phyloP scores from a whole-genome alignment of 371 early-diverging fungal species.

The Globomyces sp. region DNA sequence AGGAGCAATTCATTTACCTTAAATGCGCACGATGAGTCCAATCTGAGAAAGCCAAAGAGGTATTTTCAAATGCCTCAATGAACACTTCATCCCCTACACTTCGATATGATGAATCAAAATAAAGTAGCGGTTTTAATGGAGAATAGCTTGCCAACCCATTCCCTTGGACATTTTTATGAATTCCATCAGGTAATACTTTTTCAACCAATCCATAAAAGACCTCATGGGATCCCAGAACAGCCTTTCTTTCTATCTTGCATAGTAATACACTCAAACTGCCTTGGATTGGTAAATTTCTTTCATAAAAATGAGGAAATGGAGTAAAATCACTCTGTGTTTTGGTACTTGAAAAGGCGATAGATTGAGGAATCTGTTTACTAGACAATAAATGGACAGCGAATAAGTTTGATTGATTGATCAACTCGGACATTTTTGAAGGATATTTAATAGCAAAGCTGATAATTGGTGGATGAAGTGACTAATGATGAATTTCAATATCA shows the following conservation, averaged over 20 bases:
- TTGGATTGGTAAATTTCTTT: conserved; percentile 53
- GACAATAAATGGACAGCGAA: conserved; percentile 65
- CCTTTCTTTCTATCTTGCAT: conserved; percentile 51
- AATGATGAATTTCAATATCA: too few species aligned
- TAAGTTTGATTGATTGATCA: conserved; percentile 53
- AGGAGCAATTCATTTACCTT: conserved; percentile 19
- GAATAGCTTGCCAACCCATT: conserved; percentile 29
- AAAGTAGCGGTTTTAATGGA: conserved; percentile 56
- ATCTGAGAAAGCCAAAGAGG: conserved; percentile 39
- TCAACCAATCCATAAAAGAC: conserved; percentile 63
- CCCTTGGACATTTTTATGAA: conserved; percentile 33
- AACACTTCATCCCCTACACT: conserved; percentile 47
- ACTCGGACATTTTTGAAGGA: conserved; percentile 61
- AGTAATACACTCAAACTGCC: conserved; percentile 64
- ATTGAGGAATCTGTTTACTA: conserved; percentile 59
- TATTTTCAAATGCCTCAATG: conserved; percentile 54
- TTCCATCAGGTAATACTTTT: conserved; percentile 60
- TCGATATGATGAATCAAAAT: conserved; percentile 63
- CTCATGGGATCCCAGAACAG: conserved; percentile 66
- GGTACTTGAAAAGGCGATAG: conserved; percentile 65
- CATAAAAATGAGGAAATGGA: conserved; percentile 58
- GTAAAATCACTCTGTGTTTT: conserved; percentile 39
- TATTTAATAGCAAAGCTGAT: conserved; percentile 64
- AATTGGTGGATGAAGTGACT: conserved; percentile 61
- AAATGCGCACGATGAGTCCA: conserved; percentile 65